Conservation (phyloP, 805 yeast species). For the Spencermartinsiella europaea region DNA sequence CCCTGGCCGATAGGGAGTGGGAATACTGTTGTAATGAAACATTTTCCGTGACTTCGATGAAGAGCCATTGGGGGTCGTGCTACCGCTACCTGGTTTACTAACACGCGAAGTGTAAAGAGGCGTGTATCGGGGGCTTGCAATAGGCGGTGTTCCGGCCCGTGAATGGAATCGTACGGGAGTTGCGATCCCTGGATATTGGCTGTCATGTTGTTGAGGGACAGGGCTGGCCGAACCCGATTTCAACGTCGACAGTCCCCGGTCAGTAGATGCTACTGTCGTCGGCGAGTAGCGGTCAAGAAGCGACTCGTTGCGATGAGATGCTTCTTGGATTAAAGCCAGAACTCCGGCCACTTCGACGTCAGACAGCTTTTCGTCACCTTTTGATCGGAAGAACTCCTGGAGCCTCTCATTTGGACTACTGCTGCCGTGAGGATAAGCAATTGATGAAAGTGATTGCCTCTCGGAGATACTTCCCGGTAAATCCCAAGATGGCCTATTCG, state of each 20-base stretch:
- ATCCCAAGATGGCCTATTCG: too few relatives aligned
- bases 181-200: background rate
- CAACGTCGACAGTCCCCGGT: background rate
- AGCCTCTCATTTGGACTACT: conserved; percentile 50
- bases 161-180: conserved; percentile 1
- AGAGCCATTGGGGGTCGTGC: background rate
- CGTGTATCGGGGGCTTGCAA: conserved; percentile 1
- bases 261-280: background rate
- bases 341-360: conserved; percentile 79
- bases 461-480: background rate
- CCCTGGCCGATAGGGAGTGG: conserved; percentile 14
- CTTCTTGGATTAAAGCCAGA: conserved; percentile 18
- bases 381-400: conserved; percentile 63
- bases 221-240: background rate
- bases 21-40: conserved; percentile 9
- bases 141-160: background rate
- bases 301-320: conserved; percentile 5
- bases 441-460: background rate
- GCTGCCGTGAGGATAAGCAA: background rate
- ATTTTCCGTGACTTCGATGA: background rate
- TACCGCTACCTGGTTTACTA: background rate
- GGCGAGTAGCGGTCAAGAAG: background rate
- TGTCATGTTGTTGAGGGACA: background rate
- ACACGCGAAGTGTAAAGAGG: conserved; percentile 4
- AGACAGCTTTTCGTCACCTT: conserved; percentile 69